Evolutionary conservation across 75 land plant genomes (phyloP).

Genomic region (Cryptomeria japonica): DNA sequence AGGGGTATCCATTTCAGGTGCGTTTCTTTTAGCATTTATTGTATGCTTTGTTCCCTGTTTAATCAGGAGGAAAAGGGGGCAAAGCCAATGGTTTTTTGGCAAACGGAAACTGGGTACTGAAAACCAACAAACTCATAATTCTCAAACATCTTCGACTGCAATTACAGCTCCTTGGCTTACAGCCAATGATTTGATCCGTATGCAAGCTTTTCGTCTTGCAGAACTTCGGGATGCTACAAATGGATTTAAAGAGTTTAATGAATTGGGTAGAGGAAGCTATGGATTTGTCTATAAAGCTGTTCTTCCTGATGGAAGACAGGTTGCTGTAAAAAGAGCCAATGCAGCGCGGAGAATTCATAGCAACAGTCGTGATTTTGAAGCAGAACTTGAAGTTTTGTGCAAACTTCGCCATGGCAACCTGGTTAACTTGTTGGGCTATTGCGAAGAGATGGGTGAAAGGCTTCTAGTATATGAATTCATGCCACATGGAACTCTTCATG

Average conservation of each 20-base stretch:
- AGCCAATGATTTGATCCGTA: constrained; percentile 5
- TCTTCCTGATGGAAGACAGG: constrained; percentile 59
- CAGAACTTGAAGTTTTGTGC: constrained; percentile 69
- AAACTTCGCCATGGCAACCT: constrained; percentile 58
- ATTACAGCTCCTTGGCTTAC: constrained; percentile 22
- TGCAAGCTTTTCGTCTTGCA: constrained; percentile 59
- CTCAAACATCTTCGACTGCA: constrained; percentile 9
- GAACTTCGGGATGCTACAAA: constrained; percentile 79
- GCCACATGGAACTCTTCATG: constrained; percentile 63
- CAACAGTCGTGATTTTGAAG: constrained; percentile 63
- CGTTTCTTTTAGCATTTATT: constrained; percentile 22
- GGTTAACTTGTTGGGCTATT: constrained; percentile 76
- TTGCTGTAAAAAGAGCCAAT: constrained; percentile 79
- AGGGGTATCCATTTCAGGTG: constrained; percentile 25
- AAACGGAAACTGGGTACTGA: constrained; percentile 22
- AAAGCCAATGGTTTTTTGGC: constrained; percentile 22
- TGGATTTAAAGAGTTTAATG: constrained; percentile 76
- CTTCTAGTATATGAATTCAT: constrained; percentile 67
- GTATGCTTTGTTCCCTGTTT: constrained; percentile 36
- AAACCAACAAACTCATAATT: constrained; percentile 15
- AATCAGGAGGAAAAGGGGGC: not conserved
- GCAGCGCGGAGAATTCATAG: constrained; percentile 69
- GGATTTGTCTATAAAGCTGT: constrained; percentile 76
- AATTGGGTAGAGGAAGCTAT: constrained; percentile 75
- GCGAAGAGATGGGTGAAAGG: constrained; percentile 68